Percentiles rank a stretch among this genome's conserved stretches.
Evolutionary conservation across 2,329 filamentous ascomycete species (phyloP).

Genomic region (Geoglossum cookeanum): DNA sequence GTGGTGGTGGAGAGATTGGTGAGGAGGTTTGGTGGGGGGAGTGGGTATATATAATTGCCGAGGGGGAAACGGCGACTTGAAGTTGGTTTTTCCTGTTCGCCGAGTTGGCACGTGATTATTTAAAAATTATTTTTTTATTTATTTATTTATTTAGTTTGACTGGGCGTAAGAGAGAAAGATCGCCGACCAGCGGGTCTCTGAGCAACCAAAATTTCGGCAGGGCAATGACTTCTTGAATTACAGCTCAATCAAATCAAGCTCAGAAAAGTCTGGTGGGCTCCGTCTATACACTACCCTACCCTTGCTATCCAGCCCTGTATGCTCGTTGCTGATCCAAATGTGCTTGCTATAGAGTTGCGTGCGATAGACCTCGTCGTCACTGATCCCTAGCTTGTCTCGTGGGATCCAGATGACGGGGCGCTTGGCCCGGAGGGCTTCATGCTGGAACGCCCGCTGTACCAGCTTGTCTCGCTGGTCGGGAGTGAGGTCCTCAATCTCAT

Average conservation of each 20-base stretch:
- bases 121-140: too few species aligned
- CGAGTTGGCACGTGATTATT: too few species aligned
- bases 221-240: conserved; percentile 18
- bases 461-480: conserved; percentile 75
- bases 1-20: too few species aligned
- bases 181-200: too few species aligned
- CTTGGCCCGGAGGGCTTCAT: conserved; percentile 66
- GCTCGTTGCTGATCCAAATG: conserved; percentile 90
- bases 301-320: conserved; percentile 70
- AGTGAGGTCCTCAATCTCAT: conserved; percentile 87
- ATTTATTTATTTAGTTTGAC: too few species aligned
- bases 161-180: too few species aligned
- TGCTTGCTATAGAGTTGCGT: conserved; percentile 57
- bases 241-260: conserved; percentile 68
- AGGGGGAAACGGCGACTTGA: too few species aligned
- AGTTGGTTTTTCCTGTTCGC: too few species aligned
- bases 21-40: too few species aligned
- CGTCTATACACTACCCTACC: conserved; percentile 65
- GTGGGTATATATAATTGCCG: too few species aligned
- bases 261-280: conserved; percentile 76
- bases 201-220: too few species aligned
- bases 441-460: conserved; percentile 75
- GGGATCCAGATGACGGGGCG: conserved; percentile 90
- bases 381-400: conserved; percentile 71
- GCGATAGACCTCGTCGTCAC: conserved; percentile 71